Evolutionary conservation across 768 basidiomycete genomes (phyloP), one percentile per base, ranked within the genome.

Genomic region (Phallus indusiatus): DNA sequence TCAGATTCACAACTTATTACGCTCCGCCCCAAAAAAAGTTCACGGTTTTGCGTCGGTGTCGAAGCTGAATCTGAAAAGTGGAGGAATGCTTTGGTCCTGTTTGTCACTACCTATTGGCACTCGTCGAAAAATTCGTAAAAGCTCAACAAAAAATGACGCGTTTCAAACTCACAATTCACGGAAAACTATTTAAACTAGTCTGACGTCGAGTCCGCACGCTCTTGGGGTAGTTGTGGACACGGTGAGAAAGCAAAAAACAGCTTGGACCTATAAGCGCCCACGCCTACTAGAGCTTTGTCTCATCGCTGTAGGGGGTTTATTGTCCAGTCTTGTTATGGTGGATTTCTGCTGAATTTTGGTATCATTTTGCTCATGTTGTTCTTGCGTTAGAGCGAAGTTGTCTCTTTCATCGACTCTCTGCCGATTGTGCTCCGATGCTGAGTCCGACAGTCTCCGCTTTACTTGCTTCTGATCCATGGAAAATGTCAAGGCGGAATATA

Each of bases 21-120:
- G 57, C 57, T 59, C 57, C 57, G 57, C 57, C 57, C 57, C 57
- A 59, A 59, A 28, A n/a, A 28, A 59, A 48, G 50, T 51, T 59
- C 6, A 51, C 21, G 34, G 24, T 53, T 59, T 52, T 42, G 42
- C 28, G 55, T 56, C 57, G 57, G 50, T 53, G 57, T 59, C 47
- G 49, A 18, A 59, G 57, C 57, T 59, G 57, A 52, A 59, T 59
- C 50, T 59, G 57, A 59, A 59, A 50, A 53, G n/a, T 42, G 42
- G n/a, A 7, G 28, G 28, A 28, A 7, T 28, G 28, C 28, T 28
- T 28, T 28, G 28, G 28, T 28, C n/a, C 12, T 42, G n/a, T 42
- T n/a, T 42, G 42, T 42, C 42, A 42, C 42, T 42, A 11, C 42
- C n/a, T 42, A 10, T 37, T 50, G 47, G 34, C n/a, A 14, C 47